Conservation (phyloP, 2,329 filamentous ascomycete species). For the Leptoxyphium fumago region DNA sequence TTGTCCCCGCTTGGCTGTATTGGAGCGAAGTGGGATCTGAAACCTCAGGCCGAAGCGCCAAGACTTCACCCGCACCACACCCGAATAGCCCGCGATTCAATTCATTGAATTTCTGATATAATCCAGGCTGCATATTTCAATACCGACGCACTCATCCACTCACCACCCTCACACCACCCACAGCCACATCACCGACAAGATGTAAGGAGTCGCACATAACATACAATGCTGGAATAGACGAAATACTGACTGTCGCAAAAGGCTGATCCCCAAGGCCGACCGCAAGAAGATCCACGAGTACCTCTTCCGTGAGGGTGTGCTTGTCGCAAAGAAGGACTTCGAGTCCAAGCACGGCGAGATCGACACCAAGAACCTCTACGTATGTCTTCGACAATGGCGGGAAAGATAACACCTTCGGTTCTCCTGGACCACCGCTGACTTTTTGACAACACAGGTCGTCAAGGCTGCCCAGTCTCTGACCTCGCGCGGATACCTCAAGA, state of each 20-base stretch:
- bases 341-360: conserved; percentile 94
- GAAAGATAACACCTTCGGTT: not conserved
- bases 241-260: conserved; percentile 24
- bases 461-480: conserved; percentile 98
- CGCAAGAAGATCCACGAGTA: conserved; percentile 99
- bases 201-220: not conserved
- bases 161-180: not conserved
- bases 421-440: not conserved
- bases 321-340: conserved; percentile 99
- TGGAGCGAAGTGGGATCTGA: not conserved
- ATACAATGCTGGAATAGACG: not conserved
- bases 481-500: conserved; percentile 98
- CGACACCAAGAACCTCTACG: conserved; percentile 98
- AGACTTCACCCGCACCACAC: not conserved
- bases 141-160: not conserved
- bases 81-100: not conserved
- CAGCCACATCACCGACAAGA: not conserved
- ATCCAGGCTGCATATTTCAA: too few species aligned
- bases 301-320: conserved; percentile 75
- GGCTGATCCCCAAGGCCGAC: conserved; percentile 99
- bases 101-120: too few species aligned
- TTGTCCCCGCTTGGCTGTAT: too few species aligned
- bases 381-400: conserved; percentile 21
- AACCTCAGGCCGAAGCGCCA: not conserved
- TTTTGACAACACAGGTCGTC: conserved; percentile 46